Conservation (phyloP, 768 basidiomycete species). For the Macrocybe gigantea region DNA sequence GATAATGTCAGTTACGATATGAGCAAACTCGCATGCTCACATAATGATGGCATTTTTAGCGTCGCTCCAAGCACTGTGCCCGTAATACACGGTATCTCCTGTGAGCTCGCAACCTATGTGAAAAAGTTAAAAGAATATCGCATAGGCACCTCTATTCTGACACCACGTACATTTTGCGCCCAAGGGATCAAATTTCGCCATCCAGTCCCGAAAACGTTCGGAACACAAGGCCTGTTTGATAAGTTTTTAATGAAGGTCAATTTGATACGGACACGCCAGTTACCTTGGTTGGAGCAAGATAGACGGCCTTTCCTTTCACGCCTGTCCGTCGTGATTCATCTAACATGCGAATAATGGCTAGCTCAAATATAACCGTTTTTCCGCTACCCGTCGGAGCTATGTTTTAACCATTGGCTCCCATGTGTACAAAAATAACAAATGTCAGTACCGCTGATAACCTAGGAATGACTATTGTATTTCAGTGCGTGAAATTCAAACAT, state of each 20-base stretch:
- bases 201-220: slow-evolving; percentile 84
- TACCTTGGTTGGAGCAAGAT: slow-evolving; percentile 92
- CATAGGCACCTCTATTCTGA: background rate
- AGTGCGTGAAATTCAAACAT: slow-evolving; percentile 3
- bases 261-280: background rate
- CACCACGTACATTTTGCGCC: slow-evolving; percentile 63
- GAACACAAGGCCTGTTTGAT: slow-evolving; percentile 71
- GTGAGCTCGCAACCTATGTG: slow-evolving; percentile 79
- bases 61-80: slow-evolving; percentile 63
- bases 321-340: slow-evolving; percentile 29
- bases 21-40: slow-evolving; percentile 31
- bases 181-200: slow-evolving; percentile 65
- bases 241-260: background rate
- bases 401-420: slow-evolving; percentile 1
- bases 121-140: slow-evolving; percentile 1
- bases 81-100: slow-evolving; percentile 76
- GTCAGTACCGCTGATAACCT: slow-evolving; percentile 68
- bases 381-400: slow-evolving; percentile 96
- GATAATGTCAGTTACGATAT: background rate
- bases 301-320: slow-evolving; percentile 65
- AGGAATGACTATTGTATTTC: background rate
- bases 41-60: slow-evolving; percentile 76
- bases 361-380: slow-evolving; percentile 92
- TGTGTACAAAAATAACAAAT: background rate
- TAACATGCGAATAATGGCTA: slow-evolving; percentile 78